Percentiles rank a stretch among this genome's conserved stretches.
Conservation (phyloP, 805 yeast genomes). For the Barnettozyma populi region DNA sequence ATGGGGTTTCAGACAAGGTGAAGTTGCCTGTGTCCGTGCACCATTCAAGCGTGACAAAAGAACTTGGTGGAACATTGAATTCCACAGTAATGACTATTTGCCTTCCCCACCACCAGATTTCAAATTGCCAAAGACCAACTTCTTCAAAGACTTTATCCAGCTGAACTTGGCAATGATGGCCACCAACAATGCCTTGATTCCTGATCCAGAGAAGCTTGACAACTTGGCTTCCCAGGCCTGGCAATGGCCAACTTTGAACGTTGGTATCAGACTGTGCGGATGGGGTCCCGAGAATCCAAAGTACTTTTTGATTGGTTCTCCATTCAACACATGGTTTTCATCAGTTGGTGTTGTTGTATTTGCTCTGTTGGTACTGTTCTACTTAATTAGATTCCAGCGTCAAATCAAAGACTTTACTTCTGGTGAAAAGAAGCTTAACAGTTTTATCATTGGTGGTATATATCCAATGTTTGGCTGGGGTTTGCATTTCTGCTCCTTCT, state of each 20-base stretch:
- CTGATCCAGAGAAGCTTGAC: slow-evolving; percentile 72
- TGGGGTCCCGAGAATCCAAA: slow-evolving; percentile 58
- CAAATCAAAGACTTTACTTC: slow-evolving; percentile 57
- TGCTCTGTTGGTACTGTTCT: slow-evolving; percentile 33
- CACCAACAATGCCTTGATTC: slow-evolving; percentile 74
- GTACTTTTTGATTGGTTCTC: slow-evolving; percentile 70
- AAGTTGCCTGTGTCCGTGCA: slow-evolving; percentile 71
- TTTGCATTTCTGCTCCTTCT: slow-evolving; percentile 69
- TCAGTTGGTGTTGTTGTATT: slow-evolving; percentile 52
- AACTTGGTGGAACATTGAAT: slow-evolving; percentile 86
- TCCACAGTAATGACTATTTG: slow-evolving; percentile 53
- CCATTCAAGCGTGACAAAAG: slow-evolving; percentile 73
- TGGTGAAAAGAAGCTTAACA: slow-evolving; percentile 39
- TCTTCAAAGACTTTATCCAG: slow-evolving; percentile 70
- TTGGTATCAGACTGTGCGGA: slow-evolving; percentile 70
- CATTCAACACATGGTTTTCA: slow-evolving; percentile 75
- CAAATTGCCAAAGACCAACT: slow-evolving; percentile 67
- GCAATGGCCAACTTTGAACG: slow-evolving; percentile 84
- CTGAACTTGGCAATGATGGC: slow-evolving; percentile 85
- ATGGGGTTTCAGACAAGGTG: slow-evolving; percentile 99
- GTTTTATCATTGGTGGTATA: slow-evolving; percentile 64
- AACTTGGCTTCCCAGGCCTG: slow-evolving; percentile 68
- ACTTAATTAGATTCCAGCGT: slow-evolving; percentile 68
- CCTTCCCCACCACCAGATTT: slow-evolving; percentile 57
- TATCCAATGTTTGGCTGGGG: slow-evolving; percentile 82